phyloP scores from a whole-genome alignment of 768 basidiomycete species.

The Xerocomus spinulosus region DNA sequence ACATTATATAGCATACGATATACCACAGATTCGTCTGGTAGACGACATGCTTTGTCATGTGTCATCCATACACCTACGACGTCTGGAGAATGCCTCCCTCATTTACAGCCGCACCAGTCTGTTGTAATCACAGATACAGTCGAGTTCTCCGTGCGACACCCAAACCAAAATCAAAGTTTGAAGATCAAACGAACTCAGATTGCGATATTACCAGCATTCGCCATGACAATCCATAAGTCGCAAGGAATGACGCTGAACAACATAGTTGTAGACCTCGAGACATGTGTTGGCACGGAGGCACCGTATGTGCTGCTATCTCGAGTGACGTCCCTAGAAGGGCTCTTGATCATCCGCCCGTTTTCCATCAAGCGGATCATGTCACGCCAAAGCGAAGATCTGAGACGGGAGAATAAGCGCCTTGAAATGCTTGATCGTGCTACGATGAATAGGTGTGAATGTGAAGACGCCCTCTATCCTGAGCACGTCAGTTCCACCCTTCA shows the following conservation, averaged over 20 bases:
- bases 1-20: neutral
- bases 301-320: neutral
- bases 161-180: neutral
- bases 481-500: no score
- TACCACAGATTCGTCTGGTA: neutral
- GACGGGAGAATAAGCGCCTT: neutral
- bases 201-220: neutral
- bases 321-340: neutral
- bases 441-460: no score
- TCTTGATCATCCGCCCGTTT: neutral
- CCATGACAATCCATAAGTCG: neutral
- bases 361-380: neutral
- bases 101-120: neutral
- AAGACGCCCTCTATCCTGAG: no score
- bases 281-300: neutral
- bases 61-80: neutral
- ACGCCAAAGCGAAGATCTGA: neutral
- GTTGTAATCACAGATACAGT: neutral
- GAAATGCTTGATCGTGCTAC: no score
- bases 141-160: neutral
- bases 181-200: neutral
- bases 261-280: neutral
- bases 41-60: neutral
- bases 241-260: neutral
- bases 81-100: neutral